These are phyloP conservation scores for Phytophthora syringae DNA, from an alignment of 352 stramenopile species.

Conservation along the genomic window DNA sequence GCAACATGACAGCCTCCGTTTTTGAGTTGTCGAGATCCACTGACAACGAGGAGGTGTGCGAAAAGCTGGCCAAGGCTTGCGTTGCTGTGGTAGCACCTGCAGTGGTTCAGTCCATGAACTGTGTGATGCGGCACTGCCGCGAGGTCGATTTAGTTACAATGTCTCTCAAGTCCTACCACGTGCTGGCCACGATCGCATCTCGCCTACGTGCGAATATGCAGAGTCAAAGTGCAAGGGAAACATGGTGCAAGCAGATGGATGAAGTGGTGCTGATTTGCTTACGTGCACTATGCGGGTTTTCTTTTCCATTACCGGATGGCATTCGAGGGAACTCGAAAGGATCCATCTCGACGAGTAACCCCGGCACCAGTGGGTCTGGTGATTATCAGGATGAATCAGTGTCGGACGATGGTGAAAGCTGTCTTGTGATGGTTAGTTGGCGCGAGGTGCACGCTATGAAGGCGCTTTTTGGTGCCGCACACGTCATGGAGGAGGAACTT, in stretches of 20 bases:
- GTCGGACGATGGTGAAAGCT: conserved; percentile 69
- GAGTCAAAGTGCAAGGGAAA: conserved; percentile 37
- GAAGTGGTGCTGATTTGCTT: conserved; percentile 80
- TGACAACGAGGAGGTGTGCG: conserved; percentile 48
- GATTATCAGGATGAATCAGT: conserved; percentile 49
- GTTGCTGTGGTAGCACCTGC: conserved; percentile 72
- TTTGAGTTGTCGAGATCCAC: conserved; percentile 74
- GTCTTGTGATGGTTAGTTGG: conserved; percentile 74
- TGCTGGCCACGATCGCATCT: conserved; percentile 79
- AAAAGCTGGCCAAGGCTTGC: conserved; percentile 61
- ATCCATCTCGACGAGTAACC: conserved; percentile 36
- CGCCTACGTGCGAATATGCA: conserved; percentile 65
- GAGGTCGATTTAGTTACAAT: conserved; percentile 85
- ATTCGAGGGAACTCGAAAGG: conserved; percentile 58
- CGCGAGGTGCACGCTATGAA: conserved; percentile 91
- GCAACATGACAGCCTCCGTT: conserved; percentile 75
- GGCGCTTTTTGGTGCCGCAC: conserved; percentile 78
- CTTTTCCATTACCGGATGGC: conserved; percentile 73
- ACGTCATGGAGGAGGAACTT: conserved; percentile 89
- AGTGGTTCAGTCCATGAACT: conserved; percentile 77
- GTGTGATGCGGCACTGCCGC: conserved; percentile 79
- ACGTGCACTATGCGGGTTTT: conserved; percentile 77
- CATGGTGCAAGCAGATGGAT: conserved; percentile 66
- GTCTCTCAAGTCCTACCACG: conserved; percentile 86
- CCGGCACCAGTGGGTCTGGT: conserved; percentile 15